Base-by-base conservation (phyloP, 2,329 filamentous ascomycete genomes). In the Colletotrichum tofieldiae region DNA sequence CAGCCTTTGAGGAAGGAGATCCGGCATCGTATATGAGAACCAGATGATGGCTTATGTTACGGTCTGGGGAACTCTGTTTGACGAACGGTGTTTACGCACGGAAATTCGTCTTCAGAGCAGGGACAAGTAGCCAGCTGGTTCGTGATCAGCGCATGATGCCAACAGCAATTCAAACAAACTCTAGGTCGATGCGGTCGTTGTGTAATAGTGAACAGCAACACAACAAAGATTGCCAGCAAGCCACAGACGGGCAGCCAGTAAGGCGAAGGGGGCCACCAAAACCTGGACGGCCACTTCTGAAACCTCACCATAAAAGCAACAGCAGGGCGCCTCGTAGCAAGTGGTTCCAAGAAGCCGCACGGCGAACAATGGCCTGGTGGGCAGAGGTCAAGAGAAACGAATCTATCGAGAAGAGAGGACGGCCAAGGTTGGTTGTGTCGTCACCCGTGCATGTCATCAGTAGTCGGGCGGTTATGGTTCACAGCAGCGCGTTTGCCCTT, bases 341-440 rank as follows among this genome's bases (percentile, higher is more conserved):
- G 29, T 47, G 58, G 58, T 39, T 60, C 12, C 23, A 47, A 47
- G 41, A 11, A 60, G 58, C 26, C 26, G 55, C 55, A 16, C 41
- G 26, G 6, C 16, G 39, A 23, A 14, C 11, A 18, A 29, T 32
- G 41, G 23, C 23, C 9, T 47, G 58, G 41, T 60, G 41, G 58
- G 23, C 41, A 47, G 35, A 43, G 14, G 6, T 16, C n/a, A 3
- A n/a, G 5, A 18, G 7, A 29, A 23, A 29, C 37, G 18, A 26
- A 16, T n/a, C 14, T 23, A 3, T 11, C 11, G 37, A 23, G n/a
- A 23, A 51, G 45, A 35, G 39, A 64, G 14, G 9, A 41, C 11
- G 35, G 11, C 35, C 49, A 29, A 52, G 23, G 29, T 26, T 55
- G 58, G 5, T 6, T 20, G 3, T 63, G 39, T 63, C 49, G 47